Percentiles rank a stretch among this genome's conserved stretches.
Evolutionary conservation across 345 rosid species (phyloP).

Genomic region (Eucalyptus urophylla): DNA sequence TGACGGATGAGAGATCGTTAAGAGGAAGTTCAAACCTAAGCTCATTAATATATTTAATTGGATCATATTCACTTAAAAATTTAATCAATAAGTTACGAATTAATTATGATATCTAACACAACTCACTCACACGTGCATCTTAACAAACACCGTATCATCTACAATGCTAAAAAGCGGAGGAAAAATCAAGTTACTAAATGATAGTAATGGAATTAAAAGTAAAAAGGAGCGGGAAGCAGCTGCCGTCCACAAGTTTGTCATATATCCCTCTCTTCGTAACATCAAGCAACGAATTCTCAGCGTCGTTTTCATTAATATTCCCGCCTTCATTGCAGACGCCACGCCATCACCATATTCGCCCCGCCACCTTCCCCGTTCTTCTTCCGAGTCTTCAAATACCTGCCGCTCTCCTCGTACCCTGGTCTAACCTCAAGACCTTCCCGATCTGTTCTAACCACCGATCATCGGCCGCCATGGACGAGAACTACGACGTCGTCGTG

Average conservation of each 20-base stretch:
- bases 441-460: neutral
- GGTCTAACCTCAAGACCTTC: neutral
- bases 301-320: neutral
- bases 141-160: neutral
- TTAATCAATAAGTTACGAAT: too few relatives aligned
- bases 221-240: neutral
- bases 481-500: slow-evolving; percentile 83
- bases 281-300: neutral
- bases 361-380: neutral
- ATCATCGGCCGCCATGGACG: slow-evolving; percentile 44
- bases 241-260: neutral
- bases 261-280: neutral
- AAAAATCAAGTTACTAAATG: neutral
- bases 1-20: too few relatives aligned
- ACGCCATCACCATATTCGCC: neutral
- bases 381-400: neutral
- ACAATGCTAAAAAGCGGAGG: neutral
- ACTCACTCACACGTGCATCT: too few relatives aligned
- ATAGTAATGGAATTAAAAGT: neutral
- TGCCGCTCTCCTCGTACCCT: neutral
- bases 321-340: neutral
- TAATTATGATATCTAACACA: too few relatives aligned
- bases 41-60: too few relatives aligned
- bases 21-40: too few relatives aligned
- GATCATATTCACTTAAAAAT: too few relatives aligned